phyloP scores from a whole-genome alignment of 2,329 filamentous ascomycete species.

The Akanthomyces uredinophilus region DNA sequence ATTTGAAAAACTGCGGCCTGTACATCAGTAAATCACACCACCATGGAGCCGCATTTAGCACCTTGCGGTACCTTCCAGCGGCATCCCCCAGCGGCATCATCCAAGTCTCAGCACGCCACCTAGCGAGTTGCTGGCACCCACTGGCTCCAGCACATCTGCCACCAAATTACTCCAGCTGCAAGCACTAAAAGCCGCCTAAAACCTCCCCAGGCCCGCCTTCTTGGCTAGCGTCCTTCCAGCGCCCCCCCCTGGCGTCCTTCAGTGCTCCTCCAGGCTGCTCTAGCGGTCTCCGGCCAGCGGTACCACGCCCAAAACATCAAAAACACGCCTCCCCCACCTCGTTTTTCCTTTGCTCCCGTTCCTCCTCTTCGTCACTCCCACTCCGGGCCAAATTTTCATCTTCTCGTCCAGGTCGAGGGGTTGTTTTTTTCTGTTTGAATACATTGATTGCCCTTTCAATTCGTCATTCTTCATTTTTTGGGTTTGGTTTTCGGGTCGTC shows the following conservation, averaged over 20 bases:
- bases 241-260: background rate
- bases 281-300: background rate
- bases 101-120: background rate
- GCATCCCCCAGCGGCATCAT: background rate
- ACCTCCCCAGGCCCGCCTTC: background rate
- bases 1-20: no score
- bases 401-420: constrained; percentile 5
- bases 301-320: constrained; percentile 8
- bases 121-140: background rate
- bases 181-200: background rate
- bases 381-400: background rate
- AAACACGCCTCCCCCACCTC: constrained; percentile 10
- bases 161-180: background rate
- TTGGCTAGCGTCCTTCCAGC: background rate
- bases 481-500: background rate
- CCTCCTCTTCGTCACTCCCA: background rate
- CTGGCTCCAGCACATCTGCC: background rate
- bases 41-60: background rate
- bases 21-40: no score
- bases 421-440: background rate
- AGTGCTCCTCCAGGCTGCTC: background rate
- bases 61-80: background rate
- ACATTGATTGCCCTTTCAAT: background rate
- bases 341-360: background rate
- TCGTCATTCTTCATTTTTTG: background rate